Evolutionary conservation across 1,284 basidiomycete genomes (phyloP).

Genomic region (Puccinia horiana): DNA sequence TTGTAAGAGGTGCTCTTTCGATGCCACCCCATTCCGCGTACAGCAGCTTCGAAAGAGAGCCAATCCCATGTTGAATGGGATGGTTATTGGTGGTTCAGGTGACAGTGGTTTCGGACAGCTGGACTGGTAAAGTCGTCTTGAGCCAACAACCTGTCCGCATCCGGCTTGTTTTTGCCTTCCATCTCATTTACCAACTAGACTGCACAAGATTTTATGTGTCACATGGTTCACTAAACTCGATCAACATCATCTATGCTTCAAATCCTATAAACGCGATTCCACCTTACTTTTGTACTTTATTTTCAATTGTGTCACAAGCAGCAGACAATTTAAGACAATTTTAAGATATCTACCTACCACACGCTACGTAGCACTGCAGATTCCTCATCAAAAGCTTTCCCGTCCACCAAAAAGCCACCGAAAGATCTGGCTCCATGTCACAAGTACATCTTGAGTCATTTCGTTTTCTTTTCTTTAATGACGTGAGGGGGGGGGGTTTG

Average conservation of each 20-base stretch:
- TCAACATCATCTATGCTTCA: neutral
- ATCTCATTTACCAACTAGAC: neutral
- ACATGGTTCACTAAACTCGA: neutral
- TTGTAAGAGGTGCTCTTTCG: neutral
- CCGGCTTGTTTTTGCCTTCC: neutral
- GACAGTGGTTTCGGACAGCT: neutral
- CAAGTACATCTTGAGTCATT: neutral
- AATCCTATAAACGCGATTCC: constrained; percentile 1
- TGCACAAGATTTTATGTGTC: neutral
- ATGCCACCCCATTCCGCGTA: neutral
- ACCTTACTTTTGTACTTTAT: neutral
- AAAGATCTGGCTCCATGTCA: neutral
- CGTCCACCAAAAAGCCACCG: neutral
- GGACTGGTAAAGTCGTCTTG: constrained; percentile 17
- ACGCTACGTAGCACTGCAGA: neutral
- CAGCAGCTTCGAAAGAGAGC: constrained; percentile 23
- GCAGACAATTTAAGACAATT: constrained; percentile 9
- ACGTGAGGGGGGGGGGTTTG: neutral
- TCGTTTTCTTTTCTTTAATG: no score
- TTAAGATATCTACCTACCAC: neutral
- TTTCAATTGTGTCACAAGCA: neutral
- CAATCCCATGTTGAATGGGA: constrained; percentile 20
- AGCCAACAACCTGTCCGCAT: neutral
- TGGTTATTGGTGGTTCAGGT: neutral
- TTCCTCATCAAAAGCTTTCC: neutral